Evolutionary conservation across 2,329 filamentous ascomycete species (phyloP), one percentile per base, ranked within the genome.

Genomic region (Pseudogymnoascus sp.): DNA sequence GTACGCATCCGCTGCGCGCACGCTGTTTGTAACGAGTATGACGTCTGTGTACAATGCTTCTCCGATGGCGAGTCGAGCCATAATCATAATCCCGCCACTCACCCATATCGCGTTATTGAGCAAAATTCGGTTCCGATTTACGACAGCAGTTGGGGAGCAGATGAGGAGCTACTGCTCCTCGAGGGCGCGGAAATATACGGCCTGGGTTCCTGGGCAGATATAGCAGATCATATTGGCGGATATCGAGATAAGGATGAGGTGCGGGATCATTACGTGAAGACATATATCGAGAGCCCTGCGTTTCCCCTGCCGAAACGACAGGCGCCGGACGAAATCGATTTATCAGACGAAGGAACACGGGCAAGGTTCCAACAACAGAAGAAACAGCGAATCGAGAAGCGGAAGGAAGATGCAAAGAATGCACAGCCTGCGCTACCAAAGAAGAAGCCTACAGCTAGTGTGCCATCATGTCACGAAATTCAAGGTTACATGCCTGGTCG

Each of bases 51-150:
- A 37, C 88, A 90, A 61, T 99, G 94, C 76, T 99, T 99, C 75
- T 83, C 90, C 35, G 87, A 88, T 67, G 93, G 91, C 66, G 85
- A 90, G 69, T 81, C 83, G 52, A 90, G 90, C 65, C 89, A 90
- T 69, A 87, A 89, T 62, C 94, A 99, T 74, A 87, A 95, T 67
- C 93, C 94, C 6, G 82, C 86, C 4, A 89, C 89, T 10, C 94
- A 99, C 75, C 81, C 90, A 12, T 99, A 87, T 74, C 88, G 90
- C 65, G 94, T 99, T 35, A 97, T 99, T 67, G 94, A 99, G 74
- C 94, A 97, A 71, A 96, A 99, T 72, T 97, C 93, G 0, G 96
- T 99, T 59, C 94, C 94, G 0, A 97, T 99, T 63, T 99, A 96
- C 71, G 88, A 92, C 67, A 83, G 85, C 63, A 92, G 96, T 71